A percentile compares a stretch with the other conserved stretches of the same genome.
These are phyloP conservation scores for Quercus agrifolia DNA, from an alignment of 306 rosid genomes.

Conservation along the genomic window DNA sequence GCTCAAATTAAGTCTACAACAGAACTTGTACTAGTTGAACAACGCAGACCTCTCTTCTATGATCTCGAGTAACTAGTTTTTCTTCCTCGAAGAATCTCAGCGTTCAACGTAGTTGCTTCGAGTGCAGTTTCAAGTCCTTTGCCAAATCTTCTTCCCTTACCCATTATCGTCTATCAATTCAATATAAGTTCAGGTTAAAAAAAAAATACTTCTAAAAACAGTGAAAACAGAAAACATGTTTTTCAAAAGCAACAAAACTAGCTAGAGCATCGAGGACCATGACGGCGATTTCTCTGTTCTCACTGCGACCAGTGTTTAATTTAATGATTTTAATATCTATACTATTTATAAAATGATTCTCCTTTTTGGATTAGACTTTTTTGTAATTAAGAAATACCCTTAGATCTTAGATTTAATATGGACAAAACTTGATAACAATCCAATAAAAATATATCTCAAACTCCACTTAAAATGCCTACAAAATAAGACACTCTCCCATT, in stretches of 20 bases:
- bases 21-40: neutral
- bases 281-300: conserved; percentile 95
- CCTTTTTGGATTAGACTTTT: no score
- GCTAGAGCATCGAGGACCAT: conserved; percentile 97
- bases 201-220: neutral
- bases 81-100: conserved; percentile 88
- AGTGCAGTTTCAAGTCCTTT: conserved; percentile 87
- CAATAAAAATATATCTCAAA: no score
- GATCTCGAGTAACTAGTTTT: conserved; percentile 83
- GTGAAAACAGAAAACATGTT: neutral
- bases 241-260: conserved; percentile 44
- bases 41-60: conserved; percentile 74
- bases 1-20: neutral
- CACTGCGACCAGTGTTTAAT: conserved; percentile 60
- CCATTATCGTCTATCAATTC: conserved; percentile 79
- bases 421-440: no score
- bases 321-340: no score
- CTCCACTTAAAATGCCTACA: no score
- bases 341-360: no score
- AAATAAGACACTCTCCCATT: no score
- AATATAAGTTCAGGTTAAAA: neutral
- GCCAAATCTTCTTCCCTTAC: conserved; percentile 96
- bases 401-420: no score
- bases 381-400: no score
- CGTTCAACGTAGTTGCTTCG: conserved; percentile 88